Evolutionary conservation across 108 stramenopile genomes (phyloP).

Genomic region (Cylindrotheca fusiformis): DNA sequence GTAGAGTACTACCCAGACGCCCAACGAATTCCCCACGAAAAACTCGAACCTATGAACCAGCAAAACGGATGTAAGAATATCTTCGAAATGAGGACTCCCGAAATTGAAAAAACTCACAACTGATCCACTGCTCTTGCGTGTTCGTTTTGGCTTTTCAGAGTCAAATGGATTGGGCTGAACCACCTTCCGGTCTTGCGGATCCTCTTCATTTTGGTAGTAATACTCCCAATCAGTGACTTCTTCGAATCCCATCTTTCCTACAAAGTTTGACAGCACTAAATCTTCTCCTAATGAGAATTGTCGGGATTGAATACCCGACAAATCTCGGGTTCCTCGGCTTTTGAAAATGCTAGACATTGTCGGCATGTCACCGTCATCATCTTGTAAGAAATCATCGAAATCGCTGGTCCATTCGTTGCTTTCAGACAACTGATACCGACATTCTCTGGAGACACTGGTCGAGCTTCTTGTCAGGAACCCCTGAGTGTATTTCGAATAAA

Average conservation of each 20-base stretch:
- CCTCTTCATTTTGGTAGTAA: constrained; percentile 42
- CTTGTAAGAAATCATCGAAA: constrained; percentile 35
- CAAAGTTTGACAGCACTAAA: constrained; percentile 60
- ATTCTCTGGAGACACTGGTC: no score
- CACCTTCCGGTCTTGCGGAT: constrained; percentile 34
- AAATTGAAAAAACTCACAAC: constrained; percentile 45
- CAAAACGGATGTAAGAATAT: neutral
- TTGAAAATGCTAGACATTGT: constrained; percentile 11
- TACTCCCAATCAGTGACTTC: constrained; percentile 78
- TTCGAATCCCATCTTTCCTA: constrained; percentile 57
- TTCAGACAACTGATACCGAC: no score
- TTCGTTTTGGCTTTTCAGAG: constrained; percentile 57
- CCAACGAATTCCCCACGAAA: constrained; percentile 75
- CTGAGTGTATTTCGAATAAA: no score
- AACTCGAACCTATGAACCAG: constrained; percentile 42
- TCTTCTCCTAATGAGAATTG: constrained; percentile 71
- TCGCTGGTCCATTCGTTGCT: constrained; percentile 43
- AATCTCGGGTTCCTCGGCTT: constrained; percentile 23
- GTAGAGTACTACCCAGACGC: constrained; percentile 34
- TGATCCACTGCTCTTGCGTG: constrained; percentile 61
- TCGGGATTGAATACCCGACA: constrained; percentile 46
- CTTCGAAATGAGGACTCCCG: neutral
- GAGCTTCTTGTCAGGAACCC: no score
- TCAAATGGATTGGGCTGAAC: constrained; percentile 71
- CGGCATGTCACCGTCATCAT: constrained; percentile 6